These are phyloP conservation scores for Oryza punctata DNA, from an alignment of 176 grass and related monocot species.

Conservation along the genomic window DNA sequence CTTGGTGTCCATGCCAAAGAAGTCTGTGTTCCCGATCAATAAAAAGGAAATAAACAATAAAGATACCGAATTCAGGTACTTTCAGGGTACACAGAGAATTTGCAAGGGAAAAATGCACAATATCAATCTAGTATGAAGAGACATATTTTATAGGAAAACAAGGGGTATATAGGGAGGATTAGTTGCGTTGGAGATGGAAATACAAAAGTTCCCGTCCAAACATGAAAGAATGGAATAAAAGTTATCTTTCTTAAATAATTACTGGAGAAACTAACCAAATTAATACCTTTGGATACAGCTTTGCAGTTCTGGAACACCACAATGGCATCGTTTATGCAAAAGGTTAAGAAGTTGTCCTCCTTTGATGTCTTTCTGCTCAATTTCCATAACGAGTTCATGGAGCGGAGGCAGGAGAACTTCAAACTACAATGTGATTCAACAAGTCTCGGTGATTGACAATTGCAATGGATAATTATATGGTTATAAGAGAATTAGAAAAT, in stretches of 20 bases:
- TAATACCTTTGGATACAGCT: conserved; percentile 88
- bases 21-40: conserved; percentile 60
- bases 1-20: conserved; percentile 98
- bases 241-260: conserved; percentile 2
- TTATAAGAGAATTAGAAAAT: conserved; percentile 1
- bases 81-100: conserved; percentile 3
- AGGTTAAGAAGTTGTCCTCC: conserved; percentile 94
- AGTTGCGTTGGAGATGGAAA: neutral
- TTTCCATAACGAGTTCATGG: conserved; percentile 74
- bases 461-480: neutral
- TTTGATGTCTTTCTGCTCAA: conserved; percentile 83
- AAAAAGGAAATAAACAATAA: conserved; percentile 33
- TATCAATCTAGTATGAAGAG: neutral
- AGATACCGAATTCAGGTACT: neutral
- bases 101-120: neutral
- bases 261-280: conserved; percentile 30
- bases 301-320: conserved; percentile 96
- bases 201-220: conserved; percentile 19
- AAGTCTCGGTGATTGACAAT: conserved; percentile 12
- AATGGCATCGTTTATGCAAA: conserved; percentile 89
- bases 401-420: conserved; percentile 84
- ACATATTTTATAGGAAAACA: neutral
- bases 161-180: neutral
- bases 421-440: conserved; percentile 54
- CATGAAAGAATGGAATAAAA: conserved; percentile 4